Percentiles rank a stretch among this genome's conserved stretches.
Evolutionary conservation across 164 flowering plant genomes (phyloP).

Genomic region (Dillenia turbinata): DNA sequence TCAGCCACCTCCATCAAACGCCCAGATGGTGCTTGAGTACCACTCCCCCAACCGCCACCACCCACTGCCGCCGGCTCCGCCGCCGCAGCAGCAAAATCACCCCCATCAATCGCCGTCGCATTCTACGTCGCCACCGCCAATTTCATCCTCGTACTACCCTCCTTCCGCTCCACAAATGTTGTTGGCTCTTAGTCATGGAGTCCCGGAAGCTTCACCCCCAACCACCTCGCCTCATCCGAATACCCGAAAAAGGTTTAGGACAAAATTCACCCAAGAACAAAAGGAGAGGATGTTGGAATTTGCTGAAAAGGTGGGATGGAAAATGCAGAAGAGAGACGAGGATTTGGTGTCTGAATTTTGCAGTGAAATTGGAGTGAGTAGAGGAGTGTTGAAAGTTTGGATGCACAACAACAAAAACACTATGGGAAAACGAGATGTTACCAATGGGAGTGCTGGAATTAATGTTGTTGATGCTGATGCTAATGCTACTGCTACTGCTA

Average conservation of each 20-base stretch:
- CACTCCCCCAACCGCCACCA: slow-evolving; percentile 3
- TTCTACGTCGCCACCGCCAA: too few species aligned
- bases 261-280: slow-evolving; percentile 71
- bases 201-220: neutral
- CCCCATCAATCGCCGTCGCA: slow-evolving; percentile 4
- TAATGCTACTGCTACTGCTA: slow-evolving; percentile 1
- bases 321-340: slow-evolving; percentile 56
- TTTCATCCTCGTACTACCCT: slow-evolving; percentile 5
- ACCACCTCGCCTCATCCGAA: slow-evolving; percentile 6
- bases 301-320: slow-evolving; percentile 72
- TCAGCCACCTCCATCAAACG: slow-evolving; percentile 4
- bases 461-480: neutral
- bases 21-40: too few species aligned
- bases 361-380: slow-evolving; percentile 52
- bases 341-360: slow-evolving; percentile 49
- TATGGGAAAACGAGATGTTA: slow-evolving; percentile 20
- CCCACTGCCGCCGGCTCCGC: slow-evolving; percentile 15
- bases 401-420: slow-evolving; percentile 76
- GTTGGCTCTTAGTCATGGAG: slow-evolving; percentile 40
- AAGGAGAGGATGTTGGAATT: slow-evolving; percentile 68
- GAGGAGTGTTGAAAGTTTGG: slow-evolving; percentile 74
- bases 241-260: slow-evolving; percentile 59
- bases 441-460: too few species aligned
- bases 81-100: neutral
- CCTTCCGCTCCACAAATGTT: slow-evolving; percentile 49